Evolutionary conservation across 1,284 basidiomycete species (phyloP).

Genomic region (Schizophyllum amplum): DNA sequence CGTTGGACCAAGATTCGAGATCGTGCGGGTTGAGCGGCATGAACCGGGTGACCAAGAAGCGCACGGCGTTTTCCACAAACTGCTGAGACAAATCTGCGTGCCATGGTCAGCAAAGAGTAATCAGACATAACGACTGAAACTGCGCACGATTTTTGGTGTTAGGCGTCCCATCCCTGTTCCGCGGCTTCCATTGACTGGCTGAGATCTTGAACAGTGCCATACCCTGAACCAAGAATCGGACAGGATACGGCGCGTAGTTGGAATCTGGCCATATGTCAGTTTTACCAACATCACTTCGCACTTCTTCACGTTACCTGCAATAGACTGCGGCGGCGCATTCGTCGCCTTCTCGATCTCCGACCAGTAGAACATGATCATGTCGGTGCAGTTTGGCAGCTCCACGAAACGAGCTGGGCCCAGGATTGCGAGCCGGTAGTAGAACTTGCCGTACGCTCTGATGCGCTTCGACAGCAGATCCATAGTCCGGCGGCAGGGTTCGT

Average conservation of each 20-base stretch:
- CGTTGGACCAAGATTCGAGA: constrained; percentile 70
- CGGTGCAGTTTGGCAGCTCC: constrained; percentile 51
- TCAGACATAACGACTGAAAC: neutral
- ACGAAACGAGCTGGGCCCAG: constrained; percentile 52
- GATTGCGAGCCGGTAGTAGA: constrained; percentile 67
- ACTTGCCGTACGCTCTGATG: constrained; percentile 64
- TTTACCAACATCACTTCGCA: too few species aligned
- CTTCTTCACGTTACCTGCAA: constrained; percentile 60
- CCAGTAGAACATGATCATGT: constrained; percentile 73
- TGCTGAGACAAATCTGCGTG: constrained; percentile 57
- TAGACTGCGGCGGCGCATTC: constrained; percentile 26
- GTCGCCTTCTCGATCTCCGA: constrained; percentile 64
- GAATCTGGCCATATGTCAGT: too few species aligned
- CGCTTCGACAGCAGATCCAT: constrained; percentile 57
- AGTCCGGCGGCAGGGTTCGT: constrained; percentile 19
- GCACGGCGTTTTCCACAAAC: constrained; percentile 75
- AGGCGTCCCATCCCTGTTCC: constrained; percentile 47
- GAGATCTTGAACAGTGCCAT: constrained; percentile 87
- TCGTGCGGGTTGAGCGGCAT: constrained; percentile 76
- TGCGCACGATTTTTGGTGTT: constrained; percentile 47
- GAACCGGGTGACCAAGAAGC: constrained; percentile 72
- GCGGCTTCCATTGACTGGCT: constrained; percentile 63
- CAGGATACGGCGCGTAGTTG: constrained; percentile 52
- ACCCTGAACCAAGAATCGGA: constrained; percentile 78
- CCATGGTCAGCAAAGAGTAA: neutral